Percentiles rank a stretch among this genome's conserved stretches.
Evolutionary conservation across 208 protist genomes (phyloP).

Genomic region (Leptomonas seymouri): DNA sequence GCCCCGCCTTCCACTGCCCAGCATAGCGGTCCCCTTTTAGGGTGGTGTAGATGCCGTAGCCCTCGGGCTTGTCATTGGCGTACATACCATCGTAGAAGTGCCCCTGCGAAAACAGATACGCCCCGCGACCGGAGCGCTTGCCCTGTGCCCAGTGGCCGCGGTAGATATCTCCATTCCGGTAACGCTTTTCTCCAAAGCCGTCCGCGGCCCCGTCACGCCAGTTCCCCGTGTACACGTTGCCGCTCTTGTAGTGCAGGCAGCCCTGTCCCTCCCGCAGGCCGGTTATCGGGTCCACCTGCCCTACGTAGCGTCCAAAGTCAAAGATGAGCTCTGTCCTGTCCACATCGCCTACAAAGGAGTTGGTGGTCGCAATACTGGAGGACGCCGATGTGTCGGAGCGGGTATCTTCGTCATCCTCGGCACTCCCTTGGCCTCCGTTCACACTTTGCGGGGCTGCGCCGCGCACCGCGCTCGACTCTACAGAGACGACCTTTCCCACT

Average conservation of each 20-base stretch:
- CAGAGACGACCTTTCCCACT: constrained; percentile 16
- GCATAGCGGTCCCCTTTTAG: constrained; percentile 66
- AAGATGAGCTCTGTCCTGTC: constrained; percentile 44
- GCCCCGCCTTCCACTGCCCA: constrained; percentile 57
- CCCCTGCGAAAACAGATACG: constrained; percentile 58
- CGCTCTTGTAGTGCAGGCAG: constrained; percentile 61
- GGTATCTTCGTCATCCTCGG: constrained; percentile 4
- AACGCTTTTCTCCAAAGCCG: constrained; percentile 74
- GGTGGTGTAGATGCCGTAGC: constrained; percentile 69
- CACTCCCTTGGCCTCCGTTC: not conserved
- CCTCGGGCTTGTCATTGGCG: constrained; percentile 55
- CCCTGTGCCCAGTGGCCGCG: constrained; percentile 69
- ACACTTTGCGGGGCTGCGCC: not conserved
- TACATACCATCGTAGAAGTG: constrained; percentile 84
- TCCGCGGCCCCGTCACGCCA: constrained; percentile 67
- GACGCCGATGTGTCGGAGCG: constrained; percentile 8
- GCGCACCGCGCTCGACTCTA: constrained; percentile 6
- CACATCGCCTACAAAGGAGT: constrained; percentile 24
- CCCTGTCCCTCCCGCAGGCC: constrained; percentile 68
- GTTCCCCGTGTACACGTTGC: constrained; percentile 79
- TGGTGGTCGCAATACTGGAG: constrained; percentile 22
- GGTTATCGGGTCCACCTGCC: constrained; percentile 52
- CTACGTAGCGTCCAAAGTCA: constrained; percentile 65
- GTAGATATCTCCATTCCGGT: constrained; percentile 80
- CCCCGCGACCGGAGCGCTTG: constrained; percentile 61